These are phyloP conservation scores for Prunus yedoensis DNA, from an alignment of 331 rosid species.

Conservation along the genomic window DNA sequence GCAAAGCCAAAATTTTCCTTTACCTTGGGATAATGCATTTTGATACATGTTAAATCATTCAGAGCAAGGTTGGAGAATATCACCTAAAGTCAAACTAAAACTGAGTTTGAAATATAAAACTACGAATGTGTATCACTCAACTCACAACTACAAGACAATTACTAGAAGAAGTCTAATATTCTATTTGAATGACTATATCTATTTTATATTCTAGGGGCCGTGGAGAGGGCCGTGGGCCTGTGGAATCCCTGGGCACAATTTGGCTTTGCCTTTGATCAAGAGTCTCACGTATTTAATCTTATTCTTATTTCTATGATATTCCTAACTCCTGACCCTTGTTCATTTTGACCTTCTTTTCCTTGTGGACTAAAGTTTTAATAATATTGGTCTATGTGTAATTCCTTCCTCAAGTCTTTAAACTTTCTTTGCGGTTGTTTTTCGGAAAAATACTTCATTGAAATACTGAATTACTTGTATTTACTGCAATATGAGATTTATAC, in stretches of 20 bases:
- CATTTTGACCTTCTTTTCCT: background rate
- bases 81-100: too few species aligned
- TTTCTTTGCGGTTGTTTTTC: too few species aligned
- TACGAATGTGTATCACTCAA: background rate
- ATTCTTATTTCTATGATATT: background rate
- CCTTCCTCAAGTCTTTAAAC: background rate
- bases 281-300: background rate
- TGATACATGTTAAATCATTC: too few species aligned
- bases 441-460: too few species aligned
- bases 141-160: background rate
- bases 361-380: background rate
- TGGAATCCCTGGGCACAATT: too few species aligned
- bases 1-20: too few species aligned
- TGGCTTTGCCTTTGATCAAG: background rate
- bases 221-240: too few species aligned
- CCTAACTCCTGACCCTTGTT: background rate
- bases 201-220: background rate
- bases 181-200: background rate
- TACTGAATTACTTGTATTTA: background rate
- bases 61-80: too few species aligned
- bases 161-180: background rate
- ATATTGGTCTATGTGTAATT: too few species aligned
- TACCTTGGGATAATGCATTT: too few species aligned
- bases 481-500: background rate
- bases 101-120: background rate